These are phyloP conservation scores for Podila epigama DNA, from an alignment of 192 early-diverging fungal species.

Conservation along the genomic window DNA sequence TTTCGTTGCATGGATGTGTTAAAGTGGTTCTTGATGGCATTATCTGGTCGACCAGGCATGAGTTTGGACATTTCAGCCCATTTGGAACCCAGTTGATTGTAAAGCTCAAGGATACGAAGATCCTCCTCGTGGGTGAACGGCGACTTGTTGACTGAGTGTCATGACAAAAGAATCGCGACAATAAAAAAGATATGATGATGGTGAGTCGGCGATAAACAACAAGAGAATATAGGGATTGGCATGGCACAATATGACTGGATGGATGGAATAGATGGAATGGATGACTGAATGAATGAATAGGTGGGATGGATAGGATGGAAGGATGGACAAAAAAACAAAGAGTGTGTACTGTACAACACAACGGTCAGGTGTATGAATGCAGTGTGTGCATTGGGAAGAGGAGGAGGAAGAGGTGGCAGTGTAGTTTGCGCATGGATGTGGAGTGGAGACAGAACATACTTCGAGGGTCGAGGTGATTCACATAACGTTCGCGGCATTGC, in stretches of 20 bases:
- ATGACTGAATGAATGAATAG: no score
- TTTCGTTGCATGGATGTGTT: slow-evolving; percentile 50
- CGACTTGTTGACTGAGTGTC: slow-evolving; percentile 26
- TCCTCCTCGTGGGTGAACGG: slow-evolving; percentile 45
- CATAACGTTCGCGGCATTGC: slow-evolving; percentile 44
- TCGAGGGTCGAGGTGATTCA: slow-evolving; percentile 41
- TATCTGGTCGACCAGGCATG: slow-evolving; percentile 47
- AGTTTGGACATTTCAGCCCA: slow-evolving; percentile 52
- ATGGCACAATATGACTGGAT: no score
- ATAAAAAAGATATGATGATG: background rate
- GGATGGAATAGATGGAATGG: no score
- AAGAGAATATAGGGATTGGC: background rate
- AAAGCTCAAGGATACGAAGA: slow-evolving; percentile 39
- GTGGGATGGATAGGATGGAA: no score
- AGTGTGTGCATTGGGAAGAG: no score
- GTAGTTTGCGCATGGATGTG: no score
- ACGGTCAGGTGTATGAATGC: no score
- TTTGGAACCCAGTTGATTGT: slow-evolving; percentile 40
- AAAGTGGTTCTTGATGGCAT: slow-evolving; percentile 48
- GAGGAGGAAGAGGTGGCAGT: no score
- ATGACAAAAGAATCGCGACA: background rate
- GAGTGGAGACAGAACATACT: slow-evolving; percentile 25
- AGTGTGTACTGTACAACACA: no score
- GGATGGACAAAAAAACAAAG: no score
- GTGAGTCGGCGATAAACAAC: background rate